phyloP scores from a whole-genome alignment of 2,329 filamentous ascomycete species.

The Beauveria sp. region DNA sequence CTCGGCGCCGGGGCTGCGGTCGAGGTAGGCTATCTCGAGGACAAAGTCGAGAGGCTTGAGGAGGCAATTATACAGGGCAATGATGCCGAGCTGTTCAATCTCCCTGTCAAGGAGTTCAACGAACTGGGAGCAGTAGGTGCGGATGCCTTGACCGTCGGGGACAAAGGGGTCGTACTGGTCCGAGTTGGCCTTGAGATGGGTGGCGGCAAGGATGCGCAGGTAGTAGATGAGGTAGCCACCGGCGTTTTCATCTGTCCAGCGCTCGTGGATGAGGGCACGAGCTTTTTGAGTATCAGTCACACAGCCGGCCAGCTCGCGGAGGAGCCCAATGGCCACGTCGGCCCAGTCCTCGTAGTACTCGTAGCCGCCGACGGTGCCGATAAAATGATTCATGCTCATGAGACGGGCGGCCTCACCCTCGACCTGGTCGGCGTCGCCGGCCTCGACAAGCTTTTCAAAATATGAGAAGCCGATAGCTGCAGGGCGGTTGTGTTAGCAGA shows the following conservation, averaged over 20 bases:
- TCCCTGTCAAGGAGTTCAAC: constrained; percentile 73
- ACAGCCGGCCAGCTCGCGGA: constrained; percentile 55
- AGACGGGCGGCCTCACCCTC: constrained; percentile 66
- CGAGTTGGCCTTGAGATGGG: constrained; percentile 72
- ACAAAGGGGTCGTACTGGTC: constrained; percentile 68
- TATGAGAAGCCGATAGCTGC: constrained; percentile 88
- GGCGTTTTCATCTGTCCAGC: constrained; percentile 64
- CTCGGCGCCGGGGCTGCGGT: constrained; percentile 69
- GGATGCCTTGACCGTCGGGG: constrained; percentile 47
- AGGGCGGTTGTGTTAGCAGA: not conserved
- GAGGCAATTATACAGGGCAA: constrained; percentile 68
- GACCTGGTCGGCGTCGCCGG: constrained; percentile 57
- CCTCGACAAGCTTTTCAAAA: constrained; percentile 74
- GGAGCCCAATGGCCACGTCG: constrained; percentile 62
- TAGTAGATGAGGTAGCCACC: constrained; percentile 81
- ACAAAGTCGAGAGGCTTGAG: constrained; percentile 71
- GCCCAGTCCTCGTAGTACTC: constrained; percentile 72
- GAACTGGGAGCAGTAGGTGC: constrained; percentile 59
- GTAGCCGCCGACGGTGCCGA: constrained; percentile 66
- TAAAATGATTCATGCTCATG: constrained; percentile 59
- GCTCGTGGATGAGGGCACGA: constrained; percentile 45
- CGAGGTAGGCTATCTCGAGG: constrained; percentile 85
- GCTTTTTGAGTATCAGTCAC: constrained; percentile 53
- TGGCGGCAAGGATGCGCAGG: constrained; percentile 70
- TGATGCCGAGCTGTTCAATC: constrained; percentile 85